Evolutionary conservation across 2,329 filamentous ascomycete genomes (phyloP).

Genomic region (Akanthomyces uredinophilus): DNA sequence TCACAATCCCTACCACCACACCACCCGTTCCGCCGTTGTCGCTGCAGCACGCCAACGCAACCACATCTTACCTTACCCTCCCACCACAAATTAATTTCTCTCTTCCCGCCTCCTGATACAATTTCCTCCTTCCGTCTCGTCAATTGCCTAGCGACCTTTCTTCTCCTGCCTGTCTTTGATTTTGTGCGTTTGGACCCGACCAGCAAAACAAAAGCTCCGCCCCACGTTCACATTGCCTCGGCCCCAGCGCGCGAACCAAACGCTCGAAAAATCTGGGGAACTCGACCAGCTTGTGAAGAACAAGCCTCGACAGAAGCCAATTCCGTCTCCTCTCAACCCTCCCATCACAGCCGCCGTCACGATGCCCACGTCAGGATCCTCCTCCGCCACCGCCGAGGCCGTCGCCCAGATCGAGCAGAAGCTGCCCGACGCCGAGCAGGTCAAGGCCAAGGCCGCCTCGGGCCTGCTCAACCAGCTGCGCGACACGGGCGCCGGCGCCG

Average conservation of each 20-base stretch:
- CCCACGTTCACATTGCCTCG: neutral
- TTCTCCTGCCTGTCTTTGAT: neutral
- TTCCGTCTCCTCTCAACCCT: neutral
- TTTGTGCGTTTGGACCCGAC: neutral
- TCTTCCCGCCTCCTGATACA: neutral
- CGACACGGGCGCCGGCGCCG: conserved; percentile 82
- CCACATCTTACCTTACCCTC: conserved; percentile 13
- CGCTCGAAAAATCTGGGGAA: neutral
- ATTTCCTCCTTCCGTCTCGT: neutral
- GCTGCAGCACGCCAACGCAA: conserved; percentile 3
- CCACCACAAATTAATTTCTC: conserved; percentile 6
- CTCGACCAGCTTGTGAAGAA: neutral
- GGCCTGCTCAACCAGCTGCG: conserved; percentile 54
- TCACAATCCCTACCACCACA: neutral
- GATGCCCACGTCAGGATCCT: conserved; percentile 20
- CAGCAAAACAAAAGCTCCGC: neutral
- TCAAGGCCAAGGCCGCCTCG: conserved; percentile 31
- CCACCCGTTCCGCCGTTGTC: neutral
- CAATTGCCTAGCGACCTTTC: neutral
- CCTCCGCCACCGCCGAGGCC: conserved; percentile 23
- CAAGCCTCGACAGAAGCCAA: too few species aligned
- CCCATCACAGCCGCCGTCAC: neutral
- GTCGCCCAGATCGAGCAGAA: conserved; percentile 41
- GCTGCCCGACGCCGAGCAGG: conserved; percentile 34
- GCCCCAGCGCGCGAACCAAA: neutral